Base-by-base conservation (phyloP, 2,329 filamentous ascomycete genomes). In the Helotiales sp. region DNA sequence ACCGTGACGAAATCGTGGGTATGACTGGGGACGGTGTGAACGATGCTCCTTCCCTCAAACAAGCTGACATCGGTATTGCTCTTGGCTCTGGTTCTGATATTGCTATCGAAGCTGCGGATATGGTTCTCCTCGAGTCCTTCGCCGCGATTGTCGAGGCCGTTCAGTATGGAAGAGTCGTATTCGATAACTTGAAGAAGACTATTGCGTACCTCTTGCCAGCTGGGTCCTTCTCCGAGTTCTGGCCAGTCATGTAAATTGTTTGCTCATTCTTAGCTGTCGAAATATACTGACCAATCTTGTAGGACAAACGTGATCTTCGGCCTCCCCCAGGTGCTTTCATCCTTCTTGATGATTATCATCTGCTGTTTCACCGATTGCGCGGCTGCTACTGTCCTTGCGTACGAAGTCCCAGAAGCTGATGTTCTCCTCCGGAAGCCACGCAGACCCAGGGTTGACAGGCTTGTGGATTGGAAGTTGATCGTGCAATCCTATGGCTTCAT, bases 361-460 rank as follows among this genome's bases (percentile, higher is more conserved):
- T 61, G 72, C 69, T 90, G 88, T 70, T 90, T 92, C 72, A 93
- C 89, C 12, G 90, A 93, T 69, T 90, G 87, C 62, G 81, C 83
- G 6, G 87, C 87, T 1, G 87, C 90, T 0, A 89, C 88, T 0
- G 83, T 86, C 1, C 79, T 93, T 7, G 89, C 89, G 0, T 92
- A 90, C 68, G 90, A 93, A 69, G 81, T 85, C 46, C 88, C 89
- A 1, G 90, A 93, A 71, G 86, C 87, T 0, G 89, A 93, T 64
- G 83, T 93, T 0, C 80, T 93, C 8, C 76, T 84, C 27, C 85
- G 88, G 2, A 83, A 81, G 50, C 89, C 89, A 0, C 82, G 90
- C 38, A 83, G 87, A 61, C 80, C 85, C 2, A 86, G 84, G 67
- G 86, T 83, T 52, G 88, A 91, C 68, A 82, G 85, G 0, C 81